A percentile compares a stretch with the other conserved stretches of the same genome.
phyloP scores from a whole-genome alignment of 2,329 filamentous ascomycete species.

The Emmonsiellopsis sp. region DNA sequence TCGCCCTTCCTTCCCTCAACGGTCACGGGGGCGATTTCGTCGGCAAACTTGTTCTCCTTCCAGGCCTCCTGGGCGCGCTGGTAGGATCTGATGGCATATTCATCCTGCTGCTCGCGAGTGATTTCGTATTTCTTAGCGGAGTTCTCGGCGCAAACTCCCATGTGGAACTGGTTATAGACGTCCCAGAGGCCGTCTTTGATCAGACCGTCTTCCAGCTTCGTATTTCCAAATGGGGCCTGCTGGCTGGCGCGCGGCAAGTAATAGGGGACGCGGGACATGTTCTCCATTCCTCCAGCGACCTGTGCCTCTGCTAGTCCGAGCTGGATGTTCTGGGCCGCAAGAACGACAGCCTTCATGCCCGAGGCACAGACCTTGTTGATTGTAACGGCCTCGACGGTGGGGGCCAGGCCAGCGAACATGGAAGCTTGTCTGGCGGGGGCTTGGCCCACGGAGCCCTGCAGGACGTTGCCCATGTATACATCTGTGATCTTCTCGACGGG shows the following conservation, averaged over 20 bases:
- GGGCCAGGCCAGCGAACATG: constrained; percentile 76
- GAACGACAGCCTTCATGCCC: constrained; percentile 80
- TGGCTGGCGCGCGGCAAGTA: constrained; percentile 77
- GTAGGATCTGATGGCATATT: constrained; percentile 83
- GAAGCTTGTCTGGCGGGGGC: constrained; percentile 83
- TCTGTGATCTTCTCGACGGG: constrained; percentile 74
- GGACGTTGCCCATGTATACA: constrained; percentile 96
- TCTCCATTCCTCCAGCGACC: constrained; percentile 94
- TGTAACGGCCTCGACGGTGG: constrained; percentile 77
- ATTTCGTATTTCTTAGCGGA: constrained; percentile 82
- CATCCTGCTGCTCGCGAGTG: constrained; percentile 77
- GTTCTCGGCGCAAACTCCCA: constrained; percentile 94
- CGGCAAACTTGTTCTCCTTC: constrained; percentile 70
- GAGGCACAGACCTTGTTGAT: constrained; percentile 99
- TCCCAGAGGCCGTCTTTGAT: constrained; percentile 94
- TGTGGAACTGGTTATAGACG: constrained; percentile 93
- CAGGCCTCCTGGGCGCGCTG: constrained; percentile 84
- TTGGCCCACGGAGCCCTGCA: constrained; percentile 77
- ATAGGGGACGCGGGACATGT: constrained; percentile 90
- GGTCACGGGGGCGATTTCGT: constrained; percentile 83
- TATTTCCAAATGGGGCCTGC: constrained; percentile 75
- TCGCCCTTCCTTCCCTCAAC: constrained; percentile 79
- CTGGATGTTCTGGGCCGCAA: constrained; percentile 92
- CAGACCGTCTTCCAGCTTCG: constrained; percentile 81
- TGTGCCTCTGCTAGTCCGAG: constrained; percentile 81